Evolutionary conservation across 2,329 filamentous ascomycete genomes (phyloP).

Genomic region (Alternaria panax): DNA sequence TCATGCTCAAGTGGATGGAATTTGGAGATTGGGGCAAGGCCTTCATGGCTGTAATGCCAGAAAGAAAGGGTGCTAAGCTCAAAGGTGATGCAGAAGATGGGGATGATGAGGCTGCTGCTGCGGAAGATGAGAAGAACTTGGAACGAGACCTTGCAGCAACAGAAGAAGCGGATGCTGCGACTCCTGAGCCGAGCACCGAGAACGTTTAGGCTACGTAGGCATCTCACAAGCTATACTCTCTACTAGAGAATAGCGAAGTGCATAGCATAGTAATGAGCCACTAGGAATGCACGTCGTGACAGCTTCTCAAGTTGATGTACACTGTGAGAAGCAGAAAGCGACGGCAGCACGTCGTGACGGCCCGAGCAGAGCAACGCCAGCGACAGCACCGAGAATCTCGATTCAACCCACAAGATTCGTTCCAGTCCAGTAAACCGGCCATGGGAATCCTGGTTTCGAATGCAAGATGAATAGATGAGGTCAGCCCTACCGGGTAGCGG

Average conservation of each 20-base stretch:
- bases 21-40: slow-evolving; percentile 89
- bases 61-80: slow-evolving; percentile 81
- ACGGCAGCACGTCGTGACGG: background rate
- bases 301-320: background rate
- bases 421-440: background rate
- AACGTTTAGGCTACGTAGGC: background rate
- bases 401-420: background rate
- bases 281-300: background rate
- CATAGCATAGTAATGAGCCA: background rate
- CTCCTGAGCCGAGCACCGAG: background rate
- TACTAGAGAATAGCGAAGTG: background rate
- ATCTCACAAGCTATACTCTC: background rate
- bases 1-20: slow-evolving; percentile 94
- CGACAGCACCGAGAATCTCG: background rate
- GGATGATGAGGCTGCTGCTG: slow-evolving; percentile 21
- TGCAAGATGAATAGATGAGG: background rate
- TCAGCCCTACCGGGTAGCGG: slow-evolving; percentile 31
- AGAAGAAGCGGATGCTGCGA: slow-evolving; percentile 6
- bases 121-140: slow-evolving; percentile 6
- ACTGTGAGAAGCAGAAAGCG: background rate
- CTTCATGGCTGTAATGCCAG: slow-evolving; percentile 87
- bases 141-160: slow-evolving; percentile 12
- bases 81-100: slow-evolving; percentile 49
- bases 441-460: background rate
- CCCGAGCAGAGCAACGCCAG: background rate